A percentile compares a stretch with the other conserved stretches of the same genome.
Conservation (phyloP, 2,329 filamentous ascomycete genomes). For the Lachnellula suecica region DNA sequence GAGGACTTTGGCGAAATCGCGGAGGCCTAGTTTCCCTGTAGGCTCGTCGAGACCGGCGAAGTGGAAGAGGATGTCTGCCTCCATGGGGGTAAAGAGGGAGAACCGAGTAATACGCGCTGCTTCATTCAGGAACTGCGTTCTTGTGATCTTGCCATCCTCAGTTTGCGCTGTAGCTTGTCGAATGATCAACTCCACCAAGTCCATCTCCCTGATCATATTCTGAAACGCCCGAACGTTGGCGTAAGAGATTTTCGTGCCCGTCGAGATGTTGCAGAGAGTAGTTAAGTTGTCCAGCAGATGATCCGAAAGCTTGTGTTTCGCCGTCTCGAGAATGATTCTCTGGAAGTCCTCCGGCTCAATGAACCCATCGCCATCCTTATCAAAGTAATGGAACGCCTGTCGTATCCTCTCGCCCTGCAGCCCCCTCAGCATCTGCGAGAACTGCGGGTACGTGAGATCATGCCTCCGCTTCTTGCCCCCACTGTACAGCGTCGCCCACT, state of each 20-base stretch:
- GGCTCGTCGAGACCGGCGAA: conserved; percentile 92
- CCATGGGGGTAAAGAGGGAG: conserved; percentile 96
- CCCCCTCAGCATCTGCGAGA: conserved; percentile 95
- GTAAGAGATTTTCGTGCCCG: conserved; percentile 92
- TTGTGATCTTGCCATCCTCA: conserved; percentile 87
- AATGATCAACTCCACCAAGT: conserved; percentile 91
- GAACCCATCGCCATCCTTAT: conserved; percentile 89
- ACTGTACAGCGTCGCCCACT: conserved; percentile 94
- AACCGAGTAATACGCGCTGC: conserved; percentile 89
- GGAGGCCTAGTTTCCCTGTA: conserved; percentile 77
- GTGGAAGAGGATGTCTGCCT: conserved; percentile 97
- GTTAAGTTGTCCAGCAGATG: conserved; percentile 88
- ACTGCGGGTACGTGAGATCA: conserved; percentile 91
- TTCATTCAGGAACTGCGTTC: conserved; percentile 91
- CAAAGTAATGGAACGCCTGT: conserved; percentile 90
- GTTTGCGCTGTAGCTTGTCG: conserved; percentile 83
- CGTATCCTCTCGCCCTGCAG: conserved; percentile 94
- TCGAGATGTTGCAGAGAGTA: conserved; percentile 91
- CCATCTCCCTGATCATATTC: conserved; percentile 97
- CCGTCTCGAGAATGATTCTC: conserved; percentile 91
- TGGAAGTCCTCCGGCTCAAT: conserved; percentile 96
- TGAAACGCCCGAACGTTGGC: conserved; percentile 97
- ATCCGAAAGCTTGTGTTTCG: conserved; percentile 94
- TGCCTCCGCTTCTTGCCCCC: conserved; percentile 86
- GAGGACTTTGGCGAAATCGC: conserved; percentile 91